Conservation (phyloP, 768 basidiomycete genomes). For the Tremella yokohamensis region DNA sequence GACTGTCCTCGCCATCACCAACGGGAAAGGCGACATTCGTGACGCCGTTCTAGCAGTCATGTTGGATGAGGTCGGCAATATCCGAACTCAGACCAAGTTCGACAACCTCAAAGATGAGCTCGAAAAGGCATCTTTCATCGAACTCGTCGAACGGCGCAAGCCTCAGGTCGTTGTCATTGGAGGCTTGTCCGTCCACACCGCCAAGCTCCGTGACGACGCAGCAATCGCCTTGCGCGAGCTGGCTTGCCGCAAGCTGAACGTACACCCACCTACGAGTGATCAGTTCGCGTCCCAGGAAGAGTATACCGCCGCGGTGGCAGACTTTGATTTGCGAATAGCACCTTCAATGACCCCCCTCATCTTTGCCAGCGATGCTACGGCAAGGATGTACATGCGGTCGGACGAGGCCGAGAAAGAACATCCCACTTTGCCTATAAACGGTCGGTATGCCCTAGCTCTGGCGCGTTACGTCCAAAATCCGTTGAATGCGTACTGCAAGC, state of each 20-base stretch:
- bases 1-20: slow-evolving; percentile 82
- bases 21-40: slow-evolving; percentile 91
- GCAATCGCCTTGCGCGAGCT: slow-evolving; percentile 35
- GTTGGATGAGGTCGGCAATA: slow-evolving; percentile 79
- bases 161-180: slow-evolving; percentile 87
- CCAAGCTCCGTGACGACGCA: slow-evolving; percentile 40
- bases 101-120: slow-evolving; percentile 77
- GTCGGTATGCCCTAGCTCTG: slow-evolving; percentile 88
- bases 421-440: slow-evolving; percentile 67
- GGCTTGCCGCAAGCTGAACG: slow-evolving; percentile 27
- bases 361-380: slow-evolving; percentile 85
- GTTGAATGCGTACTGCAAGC: slow-evolving; percentile 85
- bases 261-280: slow-evolving; percentile 31
- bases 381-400: slow-evolving; percentile 88
- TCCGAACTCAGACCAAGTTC: slow-evolving; percentile 83
- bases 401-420: slow-evolving; percentile 80
- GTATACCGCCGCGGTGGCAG: slow-evolving; percentile 26
- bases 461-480: slow-evolving; percentile 92
- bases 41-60: slow-evolving; percentile 82
- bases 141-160: slow-evolving; percentile 73
- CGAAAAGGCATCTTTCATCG: slow-evolving; percentile 68
- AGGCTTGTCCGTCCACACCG: slow-evolving; percentile 78
- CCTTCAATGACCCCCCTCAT: slow-evolving; percentile 55
- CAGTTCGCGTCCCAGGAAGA: slow-evolving; percentile 31
- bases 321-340: slow-evolving; percentile 25